A percentile compares a stretch with the other conserved stretches of the same genome.
These are phyloP conservation scores for Glycine tomentella DNA, from an alignment of 306 rosid species.

Conservation along the genomic window DNA sequence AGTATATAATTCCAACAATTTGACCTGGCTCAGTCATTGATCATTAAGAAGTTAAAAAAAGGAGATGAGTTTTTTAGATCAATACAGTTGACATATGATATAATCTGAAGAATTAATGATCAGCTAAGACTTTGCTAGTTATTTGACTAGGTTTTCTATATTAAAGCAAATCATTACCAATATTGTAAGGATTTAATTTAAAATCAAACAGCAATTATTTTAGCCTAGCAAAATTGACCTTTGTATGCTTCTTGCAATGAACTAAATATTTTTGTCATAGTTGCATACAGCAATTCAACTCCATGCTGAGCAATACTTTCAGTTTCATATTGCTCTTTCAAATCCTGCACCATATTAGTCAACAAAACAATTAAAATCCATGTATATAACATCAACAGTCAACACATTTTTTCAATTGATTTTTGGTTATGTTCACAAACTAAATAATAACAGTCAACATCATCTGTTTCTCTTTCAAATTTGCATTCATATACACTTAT, in stretches of 20 bases:
- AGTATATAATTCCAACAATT: conserved; percentile 87
- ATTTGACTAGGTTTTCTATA: conserved; percentile 40
- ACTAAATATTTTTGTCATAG: conserved; percentile 70
- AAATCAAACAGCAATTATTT: conserved; percentile 24
- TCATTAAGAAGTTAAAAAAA: conserved; percentile 40
- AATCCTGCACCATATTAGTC: conserved; percentile 58
- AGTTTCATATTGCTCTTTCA: conserved; percentile 70
- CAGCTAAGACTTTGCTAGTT: conserved; percentile 27
- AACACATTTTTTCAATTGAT: neutral
- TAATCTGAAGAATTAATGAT: conserved; percentile 26
- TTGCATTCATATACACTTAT: neutral
- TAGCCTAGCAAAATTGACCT: conserved; percentile 57
- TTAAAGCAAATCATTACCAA: conserved; percentile 35
- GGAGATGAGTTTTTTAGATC: conserved; percentile 18
- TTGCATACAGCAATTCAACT: conserved; percentile 59
- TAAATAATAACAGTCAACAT: neutral
- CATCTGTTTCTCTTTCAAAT: neutral
- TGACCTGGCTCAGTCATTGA: conserved; percentile 73
- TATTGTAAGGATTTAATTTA: conserved; percentile 21
- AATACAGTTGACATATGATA: conserved; percentile 23
- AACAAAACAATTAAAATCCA: conserved; percentile 35
- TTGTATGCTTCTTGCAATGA: conserved; percentile 74
- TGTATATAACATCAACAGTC: conserved; percentile 5
- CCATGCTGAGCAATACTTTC: conserved; percentile 69
- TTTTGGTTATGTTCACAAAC: neutral